phyloP scores from a whole-genome alignment of 2,329 filamentous ascomycete species.

The Clarireedia paspali region DNA sequence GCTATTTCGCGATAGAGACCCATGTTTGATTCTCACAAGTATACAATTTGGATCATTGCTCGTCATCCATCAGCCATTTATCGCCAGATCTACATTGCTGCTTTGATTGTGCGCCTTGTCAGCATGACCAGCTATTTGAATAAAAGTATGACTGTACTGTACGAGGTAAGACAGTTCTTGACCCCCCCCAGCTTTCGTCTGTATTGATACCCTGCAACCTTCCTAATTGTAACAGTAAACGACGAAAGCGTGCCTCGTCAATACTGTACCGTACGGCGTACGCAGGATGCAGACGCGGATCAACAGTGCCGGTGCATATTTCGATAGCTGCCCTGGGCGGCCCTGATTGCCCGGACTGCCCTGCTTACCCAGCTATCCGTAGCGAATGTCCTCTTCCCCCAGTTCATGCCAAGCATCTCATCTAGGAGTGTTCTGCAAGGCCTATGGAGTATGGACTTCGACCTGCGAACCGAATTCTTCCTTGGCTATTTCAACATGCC shows the following conservation, averaged over 20 bases:
- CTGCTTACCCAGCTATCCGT: background rate
- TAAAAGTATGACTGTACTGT: background rate
- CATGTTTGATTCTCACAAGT: background rate
- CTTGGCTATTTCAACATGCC: background rate
- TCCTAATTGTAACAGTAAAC: constrained; percentile 7
- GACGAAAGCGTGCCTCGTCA: background rate
- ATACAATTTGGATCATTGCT: background rate
- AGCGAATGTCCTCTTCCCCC: background rate
- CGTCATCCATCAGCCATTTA: background rate
- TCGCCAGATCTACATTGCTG: background rate
- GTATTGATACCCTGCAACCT: background rate
- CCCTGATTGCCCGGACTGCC: constrained; percentile 3
- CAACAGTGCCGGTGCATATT: background rate
- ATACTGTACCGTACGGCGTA: no score
- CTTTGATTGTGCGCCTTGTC: background rate
- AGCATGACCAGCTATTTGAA: background rate
- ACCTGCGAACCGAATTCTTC: background rate
- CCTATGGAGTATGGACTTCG: background rate
- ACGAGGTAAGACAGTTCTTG: background rate
- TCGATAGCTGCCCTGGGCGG: background rate
- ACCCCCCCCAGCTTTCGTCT: background rate
- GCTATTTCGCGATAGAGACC: constrained; percentile 6
- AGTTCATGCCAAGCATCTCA: background rate
- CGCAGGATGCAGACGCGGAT: background rate
- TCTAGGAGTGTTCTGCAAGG: no score